Percentiles rank a stretch among this genome's conserved stretches.
Evolutionary conservation across 2,329 filamentous ascomycete genomes (phyloP).

Genomic region (Rhynchosporium secalis): DNA sequence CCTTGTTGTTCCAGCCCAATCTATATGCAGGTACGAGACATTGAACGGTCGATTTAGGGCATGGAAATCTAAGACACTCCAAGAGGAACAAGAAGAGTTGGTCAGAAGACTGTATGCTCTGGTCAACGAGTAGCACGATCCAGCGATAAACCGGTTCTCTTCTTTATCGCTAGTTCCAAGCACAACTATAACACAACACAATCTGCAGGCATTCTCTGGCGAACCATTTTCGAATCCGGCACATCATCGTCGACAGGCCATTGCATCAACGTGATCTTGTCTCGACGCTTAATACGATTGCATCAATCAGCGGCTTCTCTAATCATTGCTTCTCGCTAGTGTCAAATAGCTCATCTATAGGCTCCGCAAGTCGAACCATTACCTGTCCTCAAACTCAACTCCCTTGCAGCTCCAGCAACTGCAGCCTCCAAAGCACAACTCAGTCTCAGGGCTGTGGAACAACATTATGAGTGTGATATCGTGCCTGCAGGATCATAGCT

Average conservation of each 20-base stretch:
- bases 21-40: conserved; percentile 31
- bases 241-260: not conserved
- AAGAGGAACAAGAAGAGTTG: conserved; percentile 27
- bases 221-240: conserved; percentile 3
- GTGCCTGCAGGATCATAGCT: conserved; percentile 29
- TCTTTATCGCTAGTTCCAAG: conserved; percentile 13
- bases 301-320: conserved; percentile 28
- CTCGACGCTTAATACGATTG: conserved; percentile 22
- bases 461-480: conserved; percentile 28
- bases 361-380: conserved; percentile 18
- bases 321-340: conserved; percentile 26
- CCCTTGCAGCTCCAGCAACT: conserved; percentile 1
- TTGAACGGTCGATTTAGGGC: conserved; percentile 34
- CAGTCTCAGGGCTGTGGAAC: conserved; percentile 28
- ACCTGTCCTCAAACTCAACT: conserved; percentile 17
- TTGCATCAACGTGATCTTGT: conserved; percentile 26
- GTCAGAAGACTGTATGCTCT: conserved; percentile 29
- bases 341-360: conserved; percentile 29
- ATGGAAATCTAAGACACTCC: conserved; percentile 32
- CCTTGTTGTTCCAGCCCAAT: not conserved
- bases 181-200: conserved; percentile 8
- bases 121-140: conserved; percentile 20
- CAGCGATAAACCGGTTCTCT: not conserved
- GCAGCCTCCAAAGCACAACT: conserved; percentile 29
- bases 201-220: not conserved